Evolutionary conservation across 345 rosid species (phyloP).

Genomic region (Isatis tinctoria): DNA sequence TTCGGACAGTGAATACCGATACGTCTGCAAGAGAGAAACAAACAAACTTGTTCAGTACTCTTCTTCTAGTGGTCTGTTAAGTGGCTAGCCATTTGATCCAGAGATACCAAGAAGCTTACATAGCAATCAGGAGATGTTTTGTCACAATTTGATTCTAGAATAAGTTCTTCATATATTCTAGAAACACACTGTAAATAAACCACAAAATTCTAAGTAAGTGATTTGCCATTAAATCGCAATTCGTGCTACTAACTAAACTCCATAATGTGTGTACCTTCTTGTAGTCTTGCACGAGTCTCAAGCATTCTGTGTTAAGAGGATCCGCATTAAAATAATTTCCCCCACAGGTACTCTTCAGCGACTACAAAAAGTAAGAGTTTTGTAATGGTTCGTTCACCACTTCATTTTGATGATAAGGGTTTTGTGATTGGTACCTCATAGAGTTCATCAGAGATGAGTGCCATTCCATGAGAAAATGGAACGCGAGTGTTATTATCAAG

Average conservation of each 20-base stretch:
- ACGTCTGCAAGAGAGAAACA: neutral
- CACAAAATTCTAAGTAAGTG: neutral
- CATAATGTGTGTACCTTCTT: neutral
- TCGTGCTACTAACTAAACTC: neutral
- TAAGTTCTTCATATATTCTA: neutral
- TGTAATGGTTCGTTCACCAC: neutral
- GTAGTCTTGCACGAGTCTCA: constrained; percentile 1
- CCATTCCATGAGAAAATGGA: constrained; percentile 51
- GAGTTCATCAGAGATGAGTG: constrained; percentile 49
- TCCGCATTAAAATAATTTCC: constrained; percentile 24
- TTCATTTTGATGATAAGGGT: neutral
- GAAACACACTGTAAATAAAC: constrained; percentile 9
- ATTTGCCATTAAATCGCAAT: neutral
- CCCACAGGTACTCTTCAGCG: constrained; percentile 44
- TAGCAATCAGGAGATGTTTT: constrained; percentile 8
- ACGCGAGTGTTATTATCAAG: constrained; percentile 36
- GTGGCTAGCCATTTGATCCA: neutral
- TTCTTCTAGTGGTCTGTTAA: too few species aligned
- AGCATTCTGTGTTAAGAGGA: constrained; percentile 39
- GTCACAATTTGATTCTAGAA: constrained; percentile 1
- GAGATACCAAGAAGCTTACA: constrained; percentile 10
- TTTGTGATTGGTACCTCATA: constrained; percentile 33
- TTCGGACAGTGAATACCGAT: neutral
- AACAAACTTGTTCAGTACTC: neutral
- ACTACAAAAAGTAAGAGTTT: constrained; percentile 28